phyloP scores from a whole-genome alignment of 2,329 filamentous ascomycete genomes.

The Monosporascus cannonballus region DNA sequence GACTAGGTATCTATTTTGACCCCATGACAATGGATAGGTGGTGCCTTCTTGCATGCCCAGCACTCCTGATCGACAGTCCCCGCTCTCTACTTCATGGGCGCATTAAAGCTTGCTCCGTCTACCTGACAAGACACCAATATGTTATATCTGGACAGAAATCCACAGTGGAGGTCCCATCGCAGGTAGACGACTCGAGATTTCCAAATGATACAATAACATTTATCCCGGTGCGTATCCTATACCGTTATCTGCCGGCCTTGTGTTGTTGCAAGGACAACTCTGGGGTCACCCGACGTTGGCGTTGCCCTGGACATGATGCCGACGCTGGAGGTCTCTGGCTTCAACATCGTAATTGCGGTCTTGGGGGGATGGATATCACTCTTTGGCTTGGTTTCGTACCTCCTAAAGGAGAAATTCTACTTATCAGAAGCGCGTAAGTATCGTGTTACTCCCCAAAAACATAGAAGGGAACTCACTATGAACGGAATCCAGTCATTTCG shows the following conservation, averaged over 20 bases:
- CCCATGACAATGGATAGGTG: no score
- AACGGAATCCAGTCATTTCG: slow-evolving; percentile 61
- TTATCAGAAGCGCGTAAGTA: slow-evolving; percentile 79
- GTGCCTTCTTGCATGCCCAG: no score
- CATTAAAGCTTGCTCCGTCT: no score
- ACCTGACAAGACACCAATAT: no score
- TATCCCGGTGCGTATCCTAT: slow-evolving; percentile 17
- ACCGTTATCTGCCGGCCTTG: slow-evolving; percentile 23
- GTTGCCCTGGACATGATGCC: slow-evolving; percentile 30
- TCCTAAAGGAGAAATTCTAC: slow-evolving; percentile 86
- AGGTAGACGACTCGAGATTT: background rate
- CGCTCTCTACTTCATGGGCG: no score
- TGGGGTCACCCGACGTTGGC: slow-evolving; percentile 29
- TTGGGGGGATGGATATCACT: slow-evolving; percentile 82
- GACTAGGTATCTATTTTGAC: no score
- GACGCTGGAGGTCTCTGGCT: slow-evolving; percentile 59
- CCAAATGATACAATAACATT: slow-evolving; percentile 42
- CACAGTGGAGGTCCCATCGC: slow-evolving; percentile 16
- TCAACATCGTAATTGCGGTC: slow-evolving; percentile 77
- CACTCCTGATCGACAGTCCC: no score
- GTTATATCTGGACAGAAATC: no score
- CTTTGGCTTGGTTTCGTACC: slow-evolving; percentile 86
- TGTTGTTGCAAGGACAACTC: slow-evolving; percentile 32
- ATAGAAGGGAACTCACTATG: no score
- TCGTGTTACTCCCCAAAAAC: background rate